Percentiles rank a stretch among this genome's conserved stretches.
Evolutionary conservation across 73 alveolate genomes (phyloP).

Genomic region (Effrenium voratum): DNA sequence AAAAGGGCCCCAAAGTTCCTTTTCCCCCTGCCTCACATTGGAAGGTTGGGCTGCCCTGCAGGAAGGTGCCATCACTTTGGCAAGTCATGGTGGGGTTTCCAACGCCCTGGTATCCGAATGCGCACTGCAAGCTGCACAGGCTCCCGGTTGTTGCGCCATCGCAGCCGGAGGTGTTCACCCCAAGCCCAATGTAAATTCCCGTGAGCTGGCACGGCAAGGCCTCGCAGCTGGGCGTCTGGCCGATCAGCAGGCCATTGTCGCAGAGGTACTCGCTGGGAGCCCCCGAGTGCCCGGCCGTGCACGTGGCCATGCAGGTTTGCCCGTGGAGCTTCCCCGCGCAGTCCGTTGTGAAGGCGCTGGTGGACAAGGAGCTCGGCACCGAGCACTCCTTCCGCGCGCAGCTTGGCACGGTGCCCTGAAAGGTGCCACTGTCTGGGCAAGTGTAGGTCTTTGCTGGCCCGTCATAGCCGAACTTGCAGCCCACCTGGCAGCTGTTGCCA

Average conservation of each 20-base stretch:
- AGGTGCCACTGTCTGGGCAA: neutral
- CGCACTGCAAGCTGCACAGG: neutral
- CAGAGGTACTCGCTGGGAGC: conserved; percentile 9
- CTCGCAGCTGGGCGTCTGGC: conserved; percentile 9
- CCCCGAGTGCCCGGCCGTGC: conserved; percentile 11
- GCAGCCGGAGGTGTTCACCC: conserved; percentile 28
- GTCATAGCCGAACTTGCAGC: neutral
- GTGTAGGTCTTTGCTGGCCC: neutral
- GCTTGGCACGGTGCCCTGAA: neutral
- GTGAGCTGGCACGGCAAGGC: conserved; percentile 6
- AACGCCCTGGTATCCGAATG: neutral
- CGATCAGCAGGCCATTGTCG: conserved; percentile 28
- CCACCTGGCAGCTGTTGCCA: conserved; percentile 4
- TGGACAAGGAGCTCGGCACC: neutral
- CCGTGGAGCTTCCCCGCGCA: neutral
- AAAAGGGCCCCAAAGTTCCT: too few species aligned
- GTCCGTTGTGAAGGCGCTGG: neutral
- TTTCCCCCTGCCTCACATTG: too few species aligned
- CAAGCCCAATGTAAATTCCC: neutral
- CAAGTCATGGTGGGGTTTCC: conserved; percentile 36
- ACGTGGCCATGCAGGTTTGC: conserved; percentile 18
- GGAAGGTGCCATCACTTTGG: conserved; percentile 51
- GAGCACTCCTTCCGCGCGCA: conserved; percentile 23
- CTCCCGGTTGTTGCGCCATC: conserved; percentile 7
- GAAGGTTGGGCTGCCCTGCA: neutral